Evolutionary conservation across 371 early-diverging fungal species (phyloP).

Genomic region (Syncephalastrum racemosum): DNA sequence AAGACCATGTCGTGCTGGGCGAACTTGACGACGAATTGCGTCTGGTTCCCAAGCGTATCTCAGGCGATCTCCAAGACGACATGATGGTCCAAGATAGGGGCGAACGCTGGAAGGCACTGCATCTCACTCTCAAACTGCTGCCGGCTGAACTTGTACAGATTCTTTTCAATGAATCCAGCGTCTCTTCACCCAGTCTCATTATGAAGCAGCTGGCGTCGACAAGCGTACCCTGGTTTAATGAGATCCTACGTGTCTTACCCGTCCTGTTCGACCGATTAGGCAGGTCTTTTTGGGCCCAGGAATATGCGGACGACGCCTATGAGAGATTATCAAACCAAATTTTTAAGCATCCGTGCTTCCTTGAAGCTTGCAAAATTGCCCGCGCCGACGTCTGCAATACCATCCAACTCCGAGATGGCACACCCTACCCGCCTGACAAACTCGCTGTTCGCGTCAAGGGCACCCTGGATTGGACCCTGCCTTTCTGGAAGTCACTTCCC

Average conservation of each 20-base stretch:
- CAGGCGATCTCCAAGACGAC: conserved; percentile 9
- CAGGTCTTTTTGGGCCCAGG: conserved; percentile 23
- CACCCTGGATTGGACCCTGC: conserved; percentile 39
- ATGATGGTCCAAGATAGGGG: conserved; percentile 16
- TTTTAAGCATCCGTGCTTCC: conserved; percentile 34
- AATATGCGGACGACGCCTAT: conserved; percentile 12
- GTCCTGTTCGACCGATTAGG: conserved; percentile 31
- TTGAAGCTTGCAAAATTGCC: conserved; percentile 34
- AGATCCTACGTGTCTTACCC: conserved; percentile 33
- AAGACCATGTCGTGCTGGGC: conserved; percentile 3
- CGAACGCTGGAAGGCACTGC: conserved; percentile 40
- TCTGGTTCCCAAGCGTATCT: neutral
- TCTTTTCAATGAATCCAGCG: conserved; percentile 12
- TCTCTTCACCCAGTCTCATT: conserved; percentile 20
- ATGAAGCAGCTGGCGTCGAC: conserved; percentile 15
- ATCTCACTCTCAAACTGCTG: conserved; percentile 13
- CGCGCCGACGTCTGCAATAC: conserved; percentile 30
- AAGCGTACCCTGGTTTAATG: conserved; percentile 20
- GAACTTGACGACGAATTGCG: neutral
- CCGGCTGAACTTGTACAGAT: conserved; percentile 9
- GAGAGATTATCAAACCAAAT: conserved; percentile 29
- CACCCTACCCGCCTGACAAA: conserved; percentile 36
- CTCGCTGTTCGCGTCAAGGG: conserved; percentile 33
- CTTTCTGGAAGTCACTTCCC: conserved; percentile 33
- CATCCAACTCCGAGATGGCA: conserved; percentile 36